Percentiles rank a stretch among this genome's conserved stretches.
phyloP scores from a whole-genome alignment of 495 filamentous ascomycete species.

The Daldinia childiae region DNA sequence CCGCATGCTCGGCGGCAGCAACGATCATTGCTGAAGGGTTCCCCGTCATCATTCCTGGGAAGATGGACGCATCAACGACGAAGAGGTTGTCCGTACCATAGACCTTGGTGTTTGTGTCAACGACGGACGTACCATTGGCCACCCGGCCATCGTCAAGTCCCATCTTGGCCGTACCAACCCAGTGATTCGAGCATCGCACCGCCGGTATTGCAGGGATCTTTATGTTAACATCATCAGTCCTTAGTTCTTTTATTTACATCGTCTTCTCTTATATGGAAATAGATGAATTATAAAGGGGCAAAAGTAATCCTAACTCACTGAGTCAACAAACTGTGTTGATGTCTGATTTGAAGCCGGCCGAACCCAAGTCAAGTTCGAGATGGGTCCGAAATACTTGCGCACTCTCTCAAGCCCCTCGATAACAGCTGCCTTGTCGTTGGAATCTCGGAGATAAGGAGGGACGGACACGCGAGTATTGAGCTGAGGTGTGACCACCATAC shows the following conservation, averaged over 20 bases:
- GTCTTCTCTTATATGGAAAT: not conserved
- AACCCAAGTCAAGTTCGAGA: slow-evolving; percentile 61
- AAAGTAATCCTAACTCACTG: slow-evolving; percentile 19
- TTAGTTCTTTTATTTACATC: not conserved
- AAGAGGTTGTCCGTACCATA: slow-evolving; percentile 67
- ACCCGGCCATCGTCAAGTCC: slow-evolving; percentile 63
- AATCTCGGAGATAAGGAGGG: slow-evolving; percentile 55
- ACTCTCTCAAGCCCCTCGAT: slow-evolving; percentile 61
- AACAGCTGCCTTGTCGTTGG: slow-evolving; percentile 48
- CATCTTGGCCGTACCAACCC: slow-evolving; percentile 65
- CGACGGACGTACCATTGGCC: slow-evolving; percentile 62
- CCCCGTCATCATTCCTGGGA: slow-evolving; percentile 61
- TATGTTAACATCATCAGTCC: slow-evolving; percentile 3
- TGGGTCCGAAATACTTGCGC: slow-evolving; percentile 56
- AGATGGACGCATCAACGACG: slow-evolving; percentile 46
- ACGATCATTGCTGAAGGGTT: slow-evolving; percentile 66
- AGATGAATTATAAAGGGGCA: not conserved
- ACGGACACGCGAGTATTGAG: slow-evolving; percentile 58
- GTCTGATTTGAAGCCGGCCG: slow-evolving; percentile 58
- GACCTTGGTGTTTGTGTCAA: slow-evolving; percentile 64
- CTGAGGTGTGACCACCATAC: slow-evolving; percentile 57
- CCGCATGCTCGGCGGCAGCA: slow-evolving; percentile 61
- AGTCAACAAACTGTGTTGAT: slow-evolving; percentile 59
- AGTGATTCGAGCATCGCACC: slow-evolving; percentile 56
- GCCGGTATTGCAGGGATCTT: slow-evolving; percentile 49